Evolutionary conservation across 1,284 basidiomycete species (phyloP).

Genomic region (Cutaneotrichosporon cavernicola): DNA sequence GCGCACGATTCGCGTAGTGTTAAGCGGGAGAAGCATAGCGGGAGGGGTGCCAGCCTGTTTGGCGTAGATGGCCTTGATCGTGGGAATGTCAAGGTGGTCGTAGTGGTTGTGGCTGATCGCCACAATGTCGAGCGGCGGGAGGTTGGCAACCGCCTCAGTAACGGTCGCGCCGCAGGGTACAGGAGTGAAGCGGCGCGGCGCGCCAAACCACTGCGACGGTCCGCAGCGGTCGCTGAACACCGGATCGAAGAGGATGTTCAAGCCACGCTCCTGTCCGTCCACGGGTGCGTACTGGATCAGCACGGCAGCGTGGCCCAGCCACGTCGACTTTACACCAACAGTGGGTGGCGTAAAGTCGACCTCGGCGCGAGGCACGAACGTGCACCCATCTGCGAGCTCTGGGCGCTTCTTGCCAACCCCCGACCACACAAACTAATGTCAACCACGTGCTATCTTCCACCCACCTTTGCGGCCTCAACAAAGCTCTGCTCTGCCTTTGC

Average conservation of each 20-base stretch:
- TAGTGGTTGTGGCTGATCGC: slow-evolving; percentile 67
- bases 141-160: slow-evolving; percentile 55
- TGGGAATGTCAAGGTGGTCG: slow-evolving; percentile 64
- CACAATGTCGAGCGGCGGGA: slow-evolving; percentile 66
- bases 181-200: slow-evolving; percentile 59
- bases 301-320: slow-evolving; percentile 71
- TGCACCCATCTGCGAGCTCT: slow-evolving; percentile 28
- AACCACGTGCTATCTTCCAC: not conserved
- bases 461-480: not conserved
- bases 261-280: slow-evolving; percentile 55
- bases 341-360: slow-evolving; percentile 17
- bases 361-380: slow-evolving; percentile 15
- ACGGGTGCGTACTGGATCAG: slow-evolving; percentile 60
- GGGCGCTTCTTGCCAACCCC: slow-evolving; percentile 28
- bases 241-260: slow-evolving; percentile 69
- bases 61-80: slow-evolving; percentile 54
- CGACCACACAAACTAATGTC: slow-evolving; percentile 13
- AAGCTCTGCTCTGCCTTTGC: slow-evolving; percentile 19
- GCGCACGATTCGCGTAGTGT: slow-evolving; percentile 57
- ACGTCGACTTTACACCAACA: slow-evolving; percentile 62
- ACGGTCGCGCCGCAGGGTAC: slow-evolving; percentile 56
- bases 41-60: slow-evolving; percentile 29
- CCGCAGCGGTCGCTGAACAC: slow-evolving; percentile 66
- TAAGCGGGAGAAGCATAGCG: slow-evolving; percentile 66
- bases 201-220: slow-evolving; percentile 60